phyloP scores from a whole-genome alignment of 257 asterid genomes.

The Hygrophila difformis region DNA sequence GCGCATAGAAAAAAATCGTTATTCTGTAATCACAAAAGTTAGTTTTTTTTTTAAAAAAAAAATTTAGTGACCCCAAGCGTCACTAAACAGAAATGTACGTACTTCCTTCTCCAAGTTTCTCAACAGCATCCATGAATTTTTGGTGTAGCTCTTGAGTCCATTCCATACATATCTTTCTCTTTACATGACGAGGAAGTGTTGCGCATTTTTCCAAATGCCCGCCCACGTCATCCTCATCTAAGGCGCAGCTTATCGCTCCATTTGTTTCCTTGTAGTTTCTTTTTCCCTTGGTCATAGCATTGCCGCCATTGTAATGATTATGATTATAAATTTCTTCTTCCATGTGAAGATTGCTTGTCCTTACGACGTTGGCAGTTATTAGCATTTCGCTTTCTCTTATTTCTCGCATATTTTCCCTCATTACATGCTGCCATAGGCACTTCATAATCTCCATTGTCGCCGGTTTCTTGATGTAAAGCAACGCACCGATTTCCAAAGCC shows the following conservation, averaged over 20 bases:
- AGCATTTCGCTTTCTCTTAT: background rate
- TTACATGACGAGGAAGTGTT: too few species aligned
- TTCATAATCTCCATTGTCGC: background rate
- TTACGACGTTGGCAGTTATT: background rate
- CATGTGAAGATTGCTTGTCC: too few species aligned
- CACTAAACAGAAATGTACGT: too few species aligned
- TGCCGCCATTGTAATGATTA: background rate
- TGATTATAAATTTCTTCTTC: too few species aligned
- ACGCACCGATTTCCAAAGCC: background rate
- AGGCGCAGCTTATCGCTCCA: too few species aligned
- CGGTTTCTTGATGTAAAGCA: background rate
- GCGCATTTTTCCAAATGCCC: background rate
- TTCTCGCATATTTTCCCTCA: background rate
- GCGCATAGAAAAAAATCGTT: too few species aligned
- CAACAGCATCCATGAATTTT: slow-evolving; percentile 1
- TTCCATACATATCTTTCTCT: background rate
- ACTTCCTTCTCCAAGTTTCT: slow-evolving; percentile 2
- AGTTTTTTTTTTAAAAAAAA: too few species aligned
- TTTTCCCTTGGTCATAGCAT: background rate
- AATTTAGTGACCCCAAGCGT: too few species aligned
- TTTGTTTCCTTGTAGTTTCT: background rate
- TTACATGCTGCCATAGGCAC: background rate
- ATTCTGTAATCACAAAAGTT: too few species aligned
- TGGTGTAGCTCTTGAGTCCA: slow-evolving; percentile 4
- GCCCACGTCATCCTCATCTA: too few species aligned